These are phyloP conservation scores for Calendula officinalis DNA, from an alignment of 129 eudicot genomes.

Conservation along the genomic window DNA sequence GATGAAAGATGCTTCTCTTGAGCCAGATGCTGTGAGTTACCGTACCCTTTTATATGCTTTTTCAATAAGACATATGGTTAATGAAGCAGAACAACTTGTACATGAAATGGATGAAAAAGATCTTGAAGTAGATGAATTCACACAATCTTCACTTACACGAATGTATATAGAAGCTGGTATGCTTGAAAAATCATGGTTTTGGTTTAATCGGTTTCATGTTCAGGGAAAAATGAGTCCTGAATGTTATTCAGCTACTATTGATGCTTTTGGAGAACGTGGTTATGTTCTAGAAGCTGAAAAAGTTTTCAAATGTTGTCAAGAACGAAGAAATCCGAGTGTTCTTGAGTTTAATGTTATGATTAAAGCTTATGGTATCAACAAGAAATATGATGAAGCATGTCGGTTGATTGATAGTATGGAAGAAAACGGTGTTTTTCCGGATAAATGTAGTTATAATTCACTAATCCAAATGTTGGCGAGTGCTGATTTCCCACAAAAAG, in stretches of 20 bases:
- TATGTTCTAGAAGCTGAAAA: slow-evolving; percentile 62
- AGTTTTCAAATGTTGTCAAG: slow-evolving; percentile 45
- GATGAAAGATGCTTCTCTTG: slow-evolving; percentile 67
- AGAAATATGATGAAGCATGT: slow-evolving; percentile 67
- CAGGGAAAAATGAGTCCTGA: slow-evolving; percentile 68
- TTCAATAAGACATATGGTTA: slow-evolving; percentile 77
- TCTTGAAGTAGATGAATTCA: slow-evolving; percentile 71
- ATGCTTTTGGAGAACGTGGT: slow-evolving; percentile 86
- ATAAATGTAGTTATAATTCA: slow-evolving; percentile 75
- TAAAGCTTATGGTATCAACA: slow-evolving; percentile 77
- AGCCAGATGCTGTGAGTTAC: slow-evolving; percentile 79
- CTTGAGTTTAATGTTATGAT: slow-evolving; percentile 89
- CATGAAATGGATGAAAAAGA: slow-evolving; percentile 70
- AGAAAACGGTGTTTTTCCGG: slow-evolving; percentile 53
- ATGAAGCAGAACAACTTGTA: slow-evolving; percentile 71
- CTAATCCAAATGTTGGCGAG: slow-evolving; percentile 55
- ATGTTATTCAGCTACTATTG: slow-evolving; percentile 87
- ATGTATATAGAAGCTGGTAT: slow-evolving; percentile 80
- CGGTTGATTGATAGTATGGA: slow-evolving; percentile 63
- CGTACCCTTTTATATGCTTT: slow-evolving; percentile 87
- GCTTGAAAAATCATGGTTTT: slow-evolving; percentile 62
- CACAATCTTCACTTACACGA: slow-evolving; percentile 82
- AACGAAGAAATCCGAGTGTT: slow-evolving; percentile 48
- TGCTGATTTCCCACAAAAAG: slow-evolving; percentile 57
- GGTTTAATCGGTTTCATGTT: slow-evolving; percentile 79